Evolutionary conservation across 106 monocot species (phyloP), one percentile per base, ranked within the genome.

Genomic region (Agapanthus africanus): DNA sequence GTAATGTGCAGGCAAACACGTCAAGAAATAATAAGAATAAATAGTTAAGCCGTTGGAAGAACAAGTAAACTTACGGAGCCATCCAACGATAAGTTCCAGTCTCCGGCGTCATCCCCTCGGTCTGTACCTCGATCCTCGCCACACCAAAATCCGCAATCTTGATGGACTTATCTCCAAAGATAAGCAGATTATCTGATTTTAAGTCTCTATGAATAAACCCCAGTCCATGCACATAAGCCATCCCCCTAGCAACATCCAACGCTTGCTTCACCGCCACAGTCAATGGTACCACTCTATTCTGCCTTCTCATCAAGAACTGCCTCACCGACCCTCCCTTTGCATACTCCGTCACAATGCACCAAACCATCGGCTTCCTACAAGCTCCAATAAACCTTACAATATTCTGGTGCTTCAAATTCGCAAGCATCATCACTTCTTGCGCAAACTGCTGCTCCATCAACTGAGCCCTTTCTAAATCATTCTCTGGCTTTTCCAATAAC

Each of bases 91-190:
- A 87, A 9, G 87, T 87, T 59, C 87, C 87, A 21, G 87, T 87
- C 71, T 87, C 87, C 7, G 87, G 87, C 9, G 87, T 87, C 87
- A 87, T 87, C 46, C 87, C 87, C 33, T 87, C 87, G 37, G 87
- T 87, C 70, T 87, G 80, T 40, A 87, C 83, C 72, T 87, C 87
- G 66, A 87, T 87, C 38, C 87, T 69, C 1, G 87, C 87, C 22
- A 87, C 87, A 13, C 87, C 87, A 69, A 87, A 87, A 32, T 87
- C 87, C 13, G 87, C 87, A 83, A 87, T 87, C 69, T 87, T 87
- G 32, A 87, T 87, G 0, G 83, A 87, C 37, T 80, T 87, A 11
- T 87, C 87, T 7, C 73, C 77, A 31, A 44, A 70, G 28, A 87
- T 87, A 23, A 87, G 77, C 9, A 87, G 65, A 64, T 87, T 87